Conservation (phyloP, 176 grass and related monocot species). For the Dactylis glomerata region DNA sequence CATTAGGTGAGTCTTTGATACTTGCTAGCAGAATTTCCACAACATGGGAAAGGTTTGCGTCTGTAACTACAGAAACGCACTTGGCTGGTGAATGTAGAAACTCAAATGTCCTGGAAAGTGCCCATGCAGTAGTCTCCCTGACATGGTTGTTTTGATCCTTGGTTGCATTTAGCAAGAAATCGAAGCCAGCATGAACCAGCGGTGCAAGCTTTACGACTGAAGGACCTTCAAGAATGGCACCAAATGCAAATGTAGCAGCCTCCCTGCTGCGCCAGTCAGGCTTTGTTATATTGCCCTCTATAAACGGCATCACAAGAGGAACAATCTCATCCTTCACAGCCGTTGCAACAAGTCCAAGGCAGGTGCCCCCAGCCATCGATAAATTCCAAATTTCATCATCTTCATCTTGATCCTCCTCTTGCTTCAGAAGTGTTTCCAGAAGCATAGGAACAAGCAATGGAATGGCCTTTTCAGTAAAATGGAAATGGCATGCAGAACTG, state of each 20-base stretch:
- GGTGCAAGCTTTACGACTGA: constrained; percentile 46
- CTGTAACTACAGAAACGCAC: constrained; percentile 30
- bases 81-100: constrained; percentile 40
- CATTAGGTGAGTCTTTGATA: constrained; percentile 46
- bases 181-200: constrained; percentile 42
- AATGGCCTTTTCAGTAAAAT: constrained; percentile 57
- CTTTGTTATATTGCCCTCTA: constrained; percentile 54
- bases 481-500: constrained; percentile 35
- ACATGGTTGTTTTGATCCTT: constrained; percentile 59
- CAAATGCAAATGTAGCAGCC: constrained; percentile 61
- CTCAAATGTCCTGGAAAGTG: constrained; percentile 54
- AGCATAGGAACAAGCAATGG: constrained; percentile 53
- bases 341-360: constrained; percentile 50
- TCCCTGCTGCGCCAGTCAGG: constrained; percentile 51
- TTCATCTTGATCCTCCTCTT: constrained; percentile 67
- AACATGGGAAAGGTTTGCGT: constrained; percentile 41
- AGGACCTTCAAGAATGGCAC: constrained; percentile 55
- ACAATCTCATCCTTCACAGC: constrained; percentile 45
- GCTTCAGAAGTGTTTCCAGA: constrained; percentile 57
- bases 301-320: constrained; percentile 63
- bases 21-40: constrained; percentile 44
- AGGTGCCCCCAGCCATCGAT: constrained; percentile 57
- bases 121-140: constrained; percentile 58
- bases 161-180: constrained; percentile 60
- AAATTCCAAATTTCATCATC: constrained; percentile 57